Evolutionary conservation across 202 grass and related monocot genomes (phyloP).

Genomic region (Bolboschoenoplectus hybrid): DNA sequence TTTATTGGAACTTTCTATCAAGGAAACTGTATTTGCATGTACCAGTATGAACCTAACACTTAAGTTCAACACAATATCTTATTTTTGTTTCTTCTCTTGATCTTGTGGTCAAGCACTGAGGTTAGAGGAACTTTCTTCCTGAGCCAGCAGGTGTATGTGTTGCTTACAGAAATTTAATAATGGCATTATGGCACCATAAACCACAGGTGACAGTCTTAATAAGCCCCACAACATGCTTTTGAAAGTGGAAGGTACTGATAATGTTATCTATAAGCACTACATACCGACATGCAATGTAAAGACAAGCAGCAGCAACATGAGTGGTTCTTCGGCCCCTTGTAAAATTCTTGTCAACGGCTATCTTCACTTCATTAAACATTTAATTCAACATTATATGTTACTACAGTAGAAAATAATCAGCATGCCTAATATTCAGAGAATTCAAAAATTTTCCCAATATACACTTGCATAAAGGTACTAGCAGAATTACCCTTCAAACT

Average conservation of each 20-base stretch:
- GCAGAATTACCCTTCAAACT: neutral
- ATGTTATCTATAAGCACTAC: constrained; percentile 11
- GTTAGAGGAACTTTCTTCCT: neutral
- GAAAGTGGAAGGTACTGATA: neutral
- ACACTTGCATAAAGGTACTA: neutral
- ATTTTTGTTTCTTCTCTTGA: neutral
- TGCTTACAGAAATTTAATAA: neutral
- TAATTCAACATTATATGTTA: constrained; percentile 34
- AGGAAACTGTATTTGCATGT: constrained; percentile 1
- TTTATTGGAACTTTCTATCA: neutral
- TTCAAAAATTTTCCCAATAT: neutral
- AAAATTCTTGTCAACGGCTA: constrained; percentile 85
- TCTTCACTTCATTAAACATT: constrained; percentile 60
- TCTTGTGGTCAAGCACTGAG: neutral
- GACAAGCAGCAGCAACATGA: constrained; percentile 87
- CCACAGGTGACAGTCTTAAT: neutral
- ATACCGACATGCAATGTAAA: constrained; percentile 95
- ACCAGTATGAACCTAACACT: neutral
- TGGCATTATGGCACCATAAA: neutral
- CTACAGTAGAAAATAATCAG: constrained; percentile 32
- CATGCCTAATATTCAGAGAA: neutral
- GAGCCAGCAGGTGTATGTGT: neutral
- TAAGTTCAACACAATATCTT: neutral
- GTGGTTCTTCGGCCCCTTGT: constrained; percentile 80
- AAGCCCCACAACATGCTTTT: neutral